A percentile compares a stretch with the other conserved stretches of the same genome.
Conservation (phyloP, 2,329 filamentous ascomycete genomes). For the Neurospora crassa region DNA sequence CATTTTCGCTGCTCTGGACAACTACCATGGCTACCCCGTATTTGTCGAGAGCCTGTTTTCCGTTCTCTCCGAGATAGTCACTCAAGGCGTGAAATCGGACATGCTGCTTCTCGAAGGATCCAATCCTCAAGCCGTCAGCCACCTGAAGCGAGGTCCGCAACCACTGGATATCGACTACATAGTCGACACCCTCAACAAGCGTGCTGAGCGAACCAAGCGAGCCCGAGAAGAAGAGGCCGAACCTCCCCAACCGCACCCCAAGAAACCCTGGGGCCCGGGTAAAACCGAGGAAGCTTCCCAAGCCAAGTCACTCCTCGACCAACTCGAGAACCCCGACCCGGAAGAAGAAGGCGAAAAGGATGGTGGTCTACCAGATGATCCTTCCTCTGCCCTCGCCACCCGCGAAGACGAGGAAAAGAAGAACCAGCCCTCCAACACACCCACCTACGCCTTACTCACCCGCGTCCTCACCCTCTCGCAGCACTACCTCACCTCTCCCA, state of each 20-base stretch:
- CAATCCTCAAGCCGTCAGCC: constrained; percentile 26
- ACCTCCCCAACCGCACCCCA: constrained; percentile 22
- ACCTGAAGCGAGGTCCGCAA: constrained; percentile 29
- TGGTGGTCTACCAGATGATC: constrained; percentile 25
- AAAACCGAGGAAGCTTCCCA: constrained; percentile 21
- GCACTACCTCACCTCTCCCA: constrained; percentile 81
- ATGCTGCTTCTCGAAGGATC: constrained; percentile 36
- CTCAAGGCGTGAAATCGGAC: constrained; percentile 61
- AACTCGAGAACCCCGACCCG: constrained; percentile 19
- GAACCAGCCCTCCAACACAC: constrained; percentile 56
- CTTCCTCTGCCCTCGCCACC: constrained; percentile 21
- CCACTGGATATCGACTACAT: constrained; percentile 34
- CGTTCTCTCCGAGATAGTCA: constrained; percentile 72
- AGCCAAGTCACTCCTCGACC: constrained; percentile 23
- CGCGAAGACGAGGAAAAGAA: constrained; percentile 22
- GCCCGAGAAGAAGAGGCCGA: constrained; percentile 24
- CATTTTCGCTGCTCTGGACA: constrained; percentile 87
- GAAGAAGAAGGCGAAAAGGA: constrained; percentile 24
- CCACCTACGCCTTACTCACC: constrained; percentile 71
- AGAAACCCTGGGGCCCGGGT: constrained; percentile 23
- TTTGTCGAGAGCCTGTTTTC: constrained; percentile 80
- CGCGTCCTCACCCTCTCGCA: constrained; percentile 78
- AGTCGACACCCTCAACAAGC: constrained; percentile 53
- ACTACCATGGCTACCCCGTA: constrained; percentile 83
- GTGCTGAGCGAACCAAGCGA: constrained; percentile 34